Evolutionary conservation across 2,329 filamentous ascomycete genomes (phyloP).

Genomic region (Dactylellina haptotyla): DNA sequence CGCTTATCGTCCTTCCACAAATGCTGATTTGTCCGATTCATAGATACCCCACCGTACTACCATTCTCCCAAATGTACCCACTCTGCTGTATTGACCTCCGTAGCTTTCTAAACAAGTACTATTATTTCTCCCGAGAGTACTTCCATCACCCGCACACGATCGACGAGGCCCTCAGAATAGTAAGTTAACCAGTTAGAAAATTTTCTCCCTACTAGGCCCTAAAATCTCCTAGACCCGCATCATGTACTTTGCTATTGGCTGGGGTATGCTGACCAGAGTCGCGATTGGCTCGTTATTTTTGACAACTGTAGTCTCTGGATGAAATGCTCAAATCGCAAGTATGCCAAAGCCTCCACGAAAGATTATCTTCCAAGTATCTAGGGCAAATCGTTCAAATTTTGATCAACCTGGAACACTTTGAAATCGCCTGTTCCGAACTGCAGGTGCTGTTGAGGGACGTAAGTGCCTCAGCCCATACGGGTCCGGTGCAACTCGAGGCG

Average conservation of each 20-base stretch:
- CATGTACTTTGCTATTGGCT: constrained; percentile 45
- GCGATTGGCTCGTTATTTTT: constrained; percentile 37
- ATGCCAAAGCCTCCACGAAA: constrained; percentile 86
- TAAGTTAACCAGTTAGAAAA: constrained; percentile 68
- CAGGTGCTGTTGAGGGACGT: constrained; percentile 85
- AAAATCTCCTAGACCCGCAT: constrained; percentile 27
- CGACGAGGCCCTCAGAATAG: constrained; percentile 78
- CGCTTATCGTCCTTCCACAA: not conserved
- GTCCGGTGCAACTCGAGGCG: constrained; percentile 80
- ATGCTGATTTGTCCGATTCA: constrained; percentile 20
- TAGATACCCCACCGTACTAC: constrained; percentile 92
- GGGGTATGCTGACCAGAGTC: constrained; percentile 29
- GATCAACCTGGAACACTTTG: constrained; percentile 97
- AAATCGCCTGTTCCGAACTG: constrained; percentile 88
- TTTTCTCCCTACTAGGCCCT: constrained; percentile 37
- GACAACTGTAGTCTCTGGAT: constrained; percentile 76
- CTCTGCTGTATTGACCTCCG: constrained; percentile 97
- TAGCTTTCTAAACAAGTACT: constrained; percentile 97
- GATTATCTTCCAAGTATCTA: constrained; percentile 89
- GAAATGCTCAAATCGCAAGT: constrained; percentile 93
- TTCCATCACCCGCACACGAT: constrained; percentile 91
- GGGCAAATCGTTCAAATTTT: constrained; percentile 98
- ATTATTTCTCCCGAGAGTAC: constrained; percentile 95
- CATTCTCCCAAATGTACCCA: constrained; percentile 99
- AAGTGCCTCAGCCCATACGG: constrained; percentile 74